Base-by-base conservation (phyloP, 306 rosid species). In the Hylodesmum podocarpum region DNA sequence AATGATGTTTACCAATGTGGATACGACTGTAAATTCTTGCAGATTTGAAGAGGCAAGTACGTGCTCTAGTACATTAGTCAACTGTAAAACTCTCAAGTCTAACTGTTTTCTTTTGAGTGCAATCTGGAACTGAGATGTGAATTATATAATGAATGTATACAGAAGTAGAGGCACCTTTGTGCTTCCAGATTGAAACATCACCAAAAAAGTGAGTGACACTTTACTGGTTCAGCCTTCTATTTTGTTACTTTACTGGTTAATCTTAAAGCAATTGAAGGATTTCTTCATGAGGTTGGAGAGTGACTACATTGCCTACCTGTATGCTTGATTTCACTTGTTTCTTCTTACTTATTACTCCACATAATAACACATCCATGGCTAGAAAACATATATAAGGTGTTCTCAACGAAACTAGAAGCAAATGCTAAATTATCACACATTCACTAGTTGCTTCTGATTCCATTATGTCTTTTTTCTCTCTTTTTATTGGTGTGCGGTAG, bases 31-130 rank as follows among this genome's bases (percentile, higher is more conserved):
- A 62, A 66, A 84, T 71, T 72, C 80, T 80, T 79, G 58, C 29
- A 78, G 84, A 64, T 44, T 71, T 80, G 84, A 83, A 80, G 89
- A 90, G 80, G 66, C 85, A 83, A 81, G 98, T 91, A 89, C 27
- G 91, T 78, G 76, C 50, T 86, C 72, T 82, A 58, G 63, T 66
- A 69, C 79, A 62, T 82, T 72, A 78, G 6, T 36, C 73, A 55
- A 69, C 34, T 14, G 59, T 70, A 51, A 79, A 46, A 43, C 61
- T 72, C 64, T 77, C 41, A 54, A 70, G 65, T 83, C 40, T 76
- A 66, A 31, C 39, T 66, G 19, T 33, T 71, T 61, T 64, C 40
- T 5, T 55, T 65, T 53, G 19, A 70, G 70, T 34, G 50, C 15
- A 63, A 53, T 36, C 55, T 73, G 66, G 66, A 73, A 73, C 73